A percentile compares a stretch with the other conserved stretches of the same genome.
Conservation (phyloP, 2,329 filamentous ascomycete genomes). For the Botrytis hyacinthi region DNA sequence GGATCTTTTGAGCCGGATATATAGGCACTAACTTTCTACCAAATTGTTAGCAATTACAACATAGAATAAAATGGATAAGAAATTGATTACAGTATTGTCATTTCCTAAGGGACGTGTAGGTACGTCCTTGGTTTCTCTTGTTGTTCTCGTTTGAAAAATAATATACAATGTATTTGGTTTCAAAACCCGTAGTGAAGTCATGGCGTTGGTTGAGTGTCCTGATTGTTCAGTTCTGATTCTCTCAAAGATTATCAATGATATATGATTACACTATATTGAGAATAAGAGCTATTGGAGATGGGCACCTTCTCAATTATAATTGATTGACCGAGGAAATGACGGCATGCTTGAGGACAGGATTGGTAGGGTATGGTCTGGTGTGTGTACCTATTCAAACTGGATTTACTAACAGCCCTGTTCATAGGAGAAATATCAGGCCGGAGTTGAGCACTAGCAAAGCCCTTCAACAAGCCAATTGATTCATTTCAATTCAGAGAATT, state of each 20-base stretch:
- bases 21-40: background rate
- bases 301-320: background rate
- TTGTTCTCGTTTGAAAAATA: background rate
- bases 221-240: background rate
- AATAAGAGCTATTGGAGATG: too few relatives aligned
- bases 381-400: too few relatives aligned
- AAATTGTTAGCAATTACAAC: background rate
- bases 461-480: too few relatives aligned
- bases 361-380: background rate
- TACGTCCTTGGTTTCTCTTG: background rate
- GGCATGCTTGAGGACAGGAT: background rate
- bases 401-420: background rate
- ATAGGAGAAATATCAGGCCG: too few relatives aligned
- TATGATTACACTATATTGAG: background rate
- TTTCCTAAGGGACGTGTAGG: background rate
- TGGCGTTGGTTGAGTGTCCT: background rate
- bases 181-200: background rate
- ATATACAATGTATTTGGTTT: background rate
- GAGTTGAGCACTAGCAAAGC: too few relatives aligned
- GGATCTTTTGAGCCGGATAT: constrained; percentile 3
- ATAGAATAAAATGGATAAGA: background rate
- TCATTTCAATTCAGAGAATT: too few relatives aligned
- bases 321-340: background rate
- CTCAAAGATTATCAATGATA: background rate
- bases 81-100: background rate